Evolutionary conservation across 1,284 basidiomycete genomes (phyloP), one percentile per base, ranked within the genome.

Genomic region (Paramarasmius palmivorus): DNA sequence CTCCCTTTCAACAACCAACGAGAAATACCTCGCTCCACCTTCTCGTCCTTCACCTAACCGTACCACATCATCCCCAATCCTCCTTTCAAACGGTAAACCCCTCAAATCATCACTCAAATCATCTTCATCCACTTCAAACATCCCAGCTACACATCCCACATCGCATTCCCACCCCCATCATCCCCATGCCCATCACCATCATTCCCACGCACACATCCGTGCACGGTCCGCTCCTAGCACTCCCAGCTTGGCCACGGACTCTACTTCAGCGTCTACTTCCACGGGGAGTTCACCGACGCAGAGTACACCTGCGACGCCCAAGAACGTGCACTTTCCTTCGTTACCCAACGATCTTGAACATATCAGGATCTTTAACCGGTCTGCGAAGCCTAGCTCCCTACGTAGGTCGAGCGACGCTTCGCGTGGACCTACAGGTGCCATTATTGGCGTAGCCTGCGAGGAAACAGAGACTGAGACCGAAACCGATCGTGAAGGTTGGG

Each of bases 21-120:
- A 22, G 50, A 47, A 7, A 55, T 52, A 17, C 51, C 56, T 42
- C 50, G 41, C 42, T 4, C 36, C 58, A 66, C 41, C 68, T 68
- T 42, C 50, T 59, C 53, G 59, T 66, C 50, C 51, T 2, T 51
- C 23, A 38, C 52, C 61, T 0, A 56, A 66, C 1, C 63, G 69
- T 26, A 75, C 68, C 0, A 56, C 63, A n/a, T 72, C 71, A 1
- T 68, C 71, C 0, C 65, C 74, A 36, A 73, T 86, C 56, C 66
- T 92, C 52, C 79, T 95, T 34, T 81, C 90, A 20, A 96, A 93
- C 60, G 93, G 93, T 50, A 92, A 93, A 68, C 90, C 93, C 0
- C 86, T 98, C 69, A 94, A 95, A 66, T 84, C 91, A 0, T 92
- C 92, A 0, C 81, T 98, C 62, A 96, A 97, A 69, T 81, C 82